phyloP scores from a whole-genome alignment of 495 filamentous ascomycete genomes.

The Talaromyces thailandensis region DNA sequence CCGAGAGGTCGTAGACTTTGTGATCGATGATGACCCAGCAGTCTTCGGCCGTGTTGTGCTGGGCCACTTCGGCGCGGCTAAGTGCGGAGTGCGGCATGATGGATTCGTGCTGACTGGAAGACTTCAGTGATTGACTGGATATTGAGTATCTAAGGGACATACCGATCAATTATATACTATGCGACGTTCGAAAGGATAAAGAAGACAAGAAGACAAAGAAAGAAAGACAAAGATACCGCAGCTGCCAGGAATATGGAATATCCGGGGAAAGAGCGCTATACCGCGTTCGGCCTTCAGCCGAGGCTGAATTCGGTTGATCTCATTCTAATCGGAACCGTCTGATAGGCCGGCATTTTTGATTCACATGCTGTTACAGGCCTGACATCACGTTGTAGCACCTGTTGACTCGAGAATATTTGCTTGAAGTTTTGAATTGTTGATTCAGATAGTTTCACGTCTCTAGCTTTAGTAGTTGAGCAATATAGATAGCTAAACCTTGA shows the following conservation, averaged over 20 bases:
- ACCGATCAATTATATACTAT: neutral
- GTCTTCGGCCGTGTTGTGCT: slow-evolving; percentile 46
- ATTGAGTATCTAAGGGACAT: neutral
- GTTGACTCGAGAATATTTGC: neutral
- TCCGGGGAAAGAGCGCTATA: neutral
- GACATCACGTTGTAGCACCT: neutral
- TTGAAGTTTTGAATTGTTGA: neutral
- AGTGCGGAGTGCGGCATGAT: slow-evolving; percentile 24
- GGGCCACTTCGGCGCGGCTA: slow-evolving; percentile 38
- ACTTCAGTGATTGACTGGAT: neutral
- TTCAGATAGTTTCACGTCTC: neutral
- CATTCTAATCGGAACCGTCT: neutral
- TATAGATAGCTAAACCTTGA: neutral
- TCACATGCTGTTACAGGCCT: neutral
- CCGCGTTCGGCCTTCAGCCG: neutral
- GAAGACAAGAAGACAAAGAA: neutral
- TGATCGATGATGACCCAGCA: slow-evolving; percentile 51
- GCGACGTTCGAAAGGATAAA: neutral
- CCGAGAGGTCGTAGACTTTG: slow-evolving; percentile 51
- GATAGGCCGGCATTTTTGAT: neutral
- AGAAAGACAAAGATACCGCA: neutral
- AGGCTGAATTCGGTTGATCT: neutral
- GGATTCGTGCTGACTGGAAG: neutral
- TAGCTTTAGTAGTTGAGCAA: neutral
- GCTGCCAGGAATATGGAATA: neutral